Evolutionary conservation across 164 flowering plant species (phyloP).

Genomic region (Aristolochia contorta): DNA sequence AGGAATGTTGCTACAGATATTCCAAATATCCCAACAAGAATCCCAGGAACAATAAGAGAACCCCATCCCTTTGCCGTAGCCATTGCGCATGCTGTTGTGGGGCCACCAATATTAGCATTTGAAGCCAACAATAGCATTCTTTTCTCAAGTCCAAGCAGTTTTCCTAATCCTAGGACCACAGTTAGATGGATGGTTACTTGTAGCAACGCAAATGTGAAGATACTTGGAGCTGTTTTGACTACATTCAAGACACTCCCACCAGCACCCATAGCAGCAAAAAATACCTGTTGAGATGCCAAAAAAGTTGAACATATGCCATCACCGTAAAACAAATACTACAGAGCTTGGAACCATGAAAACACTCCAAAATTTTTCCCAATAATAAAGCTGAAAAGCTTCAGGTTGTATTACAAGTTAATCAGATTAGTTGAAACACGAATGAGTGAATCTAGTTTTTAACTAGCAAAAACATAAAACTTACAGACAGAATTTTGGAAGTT

Average conservation of each 20-base stretch:
- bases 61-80: slow-evolving; percentile 88
- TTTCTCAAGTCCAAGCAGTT: slow-evolving; percentile 47
- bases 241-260: slow-evolving; percentile 75
- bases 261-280: slow-evolving; percentile 81
- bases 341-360: too few relatives aligned
- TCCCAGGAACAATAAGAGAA: slow-evolving; percentile 71
- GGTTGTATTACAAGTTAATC: too few relatives aligned
- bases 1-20: slow-evolving; percentile 75
- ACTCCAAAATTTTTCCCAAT: too few relatives aligned
- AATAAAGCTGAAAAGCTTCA: too few relatives aligned
- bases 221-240: slow-evolving; percentile 70
- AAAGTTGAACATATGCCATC: too few relatives aligned
- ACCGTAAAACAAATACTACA: too few relatives aligned
- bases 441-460: too few relatives aligned
- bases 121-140: slow-evolving; percentile 73
- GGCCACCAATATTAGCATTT: slow-evolving; percentile 93
- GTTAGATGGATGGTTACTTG: slow-evolving; percentile 71
- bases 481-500: too few relatives aligned
- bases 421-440: too few relatives aligned
- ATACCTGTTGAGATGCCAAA: slow-evolving; percentile 39
- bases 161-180: slow-evolving; percentile 67
- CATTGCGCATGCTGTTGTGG: slow-evolving; percentile 95
- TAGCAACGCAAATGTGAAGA: slow-evolving; percentile 72
- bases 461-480: too few relatives aligned
- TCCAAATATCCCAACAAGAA: slow-evolving; percentile 86